Percentiles rank a stretch among this genome's conserved stretches.
These are phyloP conservation scores for Acanthamoeba triangularis DNA, from an alignment of 208 protist genomes.

Conservation along the genomic window DNA sequence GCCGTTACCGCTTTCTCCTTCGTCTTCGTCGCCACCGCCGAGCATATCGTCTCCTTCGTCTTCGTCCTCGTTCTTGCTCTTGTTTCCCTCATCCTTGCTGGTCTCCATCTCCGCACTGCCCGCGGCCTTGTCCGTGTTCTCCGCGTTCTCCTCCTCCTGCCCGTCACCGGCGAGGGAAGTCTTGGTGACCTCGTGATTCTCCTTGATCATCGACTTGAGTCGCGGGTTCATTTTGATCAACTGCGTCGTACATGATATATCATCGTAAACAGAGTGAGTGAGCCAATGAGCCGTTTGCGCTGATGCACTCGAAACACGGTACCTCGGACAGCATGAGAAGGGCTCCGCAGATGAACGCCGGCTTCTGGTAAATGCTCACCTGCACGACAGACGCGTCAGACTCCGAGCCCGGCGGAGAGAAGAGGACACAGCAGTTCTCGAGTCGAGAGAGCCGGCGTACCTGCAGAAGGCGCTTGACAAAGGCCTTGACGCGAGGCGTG, in stretches of 20 bases:
- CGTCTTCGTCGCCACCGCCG: slow-evolving; percentile 75
- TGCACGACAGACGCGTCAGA: not conserved
- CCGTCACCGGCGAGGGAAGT: not conserved
- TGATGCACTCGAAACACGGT: too few species aligned
- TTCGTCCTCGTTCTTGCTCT: not conserved
- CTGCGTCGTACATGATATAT: not conserved
- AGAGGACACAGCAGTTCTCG: too few species aligned
- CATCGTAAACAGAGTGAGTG: not conserved
- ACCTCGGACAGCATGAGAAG: slow-evolving; percentile 85
- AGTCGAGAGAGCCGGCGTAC: not conserved
- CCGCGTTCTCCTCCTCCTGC: not conserved
- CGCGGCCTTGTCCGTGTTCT: not conserved
- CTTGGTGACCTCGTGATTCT: slow-evolving; percentile 1
- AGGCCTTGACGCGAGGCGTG: slow-evolving; percentile 75
- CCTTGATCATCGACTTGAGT: slow-evolving; percentile 17
- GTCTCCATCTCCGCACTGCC: not conserved
- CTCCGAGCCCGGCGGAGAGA: too few species aligned
- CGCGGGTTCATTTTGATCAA: slow-evolving; percentile 75
- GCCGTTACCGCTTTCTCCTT: not conserved
- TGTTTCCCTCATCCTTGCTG: not conserved
- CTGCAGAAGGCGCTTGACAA: slow-evolving; percentile 85
- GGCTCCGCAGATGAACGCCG: slow-evolving; percentile 81
- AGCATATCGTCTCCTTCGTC: not conserved
- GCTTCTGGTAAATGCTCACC: slow-evolving; percentile 69
- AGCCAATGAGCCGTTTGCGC: too few species aligned